Conservation (phyloP, 2,329 filamentous ascomycete species). For the Monosporascus sp. region DNA sequence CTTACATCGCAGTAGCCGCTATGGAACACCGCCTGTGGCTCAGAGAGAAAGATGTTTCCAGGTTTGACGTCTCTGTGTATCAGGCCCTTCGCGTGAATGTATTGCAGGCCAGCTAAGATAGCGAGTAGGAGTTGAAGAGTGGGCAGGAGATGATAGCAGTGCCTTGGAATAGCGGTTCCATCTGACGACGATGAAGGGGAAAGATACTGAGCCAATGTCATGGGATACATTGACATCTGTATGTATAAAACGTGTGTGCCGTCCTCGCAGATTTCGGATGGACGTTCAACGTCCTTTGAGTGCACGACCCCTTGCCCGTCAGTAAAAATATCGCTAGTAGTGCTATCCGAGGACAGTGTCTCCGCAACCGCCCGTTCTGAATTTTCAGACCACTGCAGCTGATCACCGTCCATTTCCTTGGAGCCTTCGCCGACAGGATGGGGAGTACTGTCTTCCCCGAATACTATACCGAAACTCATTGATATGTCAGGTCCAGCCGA, state of each 20-base stretch:
- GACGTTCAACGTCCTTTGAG: conserved; percentile 27
- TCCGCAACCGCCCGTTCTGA: conserved; percentile 24
- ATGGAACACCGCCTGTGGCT: conserved; percentile 26
- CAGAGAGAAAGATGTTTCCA: conserved; percentile 60
- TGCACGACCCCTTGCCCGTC: conserved; percentile 15
- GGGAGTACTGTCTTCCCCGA: conserved; percentile 17
- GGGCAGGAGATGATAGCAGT: conserved; percentile 59
- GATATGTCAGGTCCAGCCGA: background rate
- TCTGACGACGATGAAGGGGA: conserved; percentile 31
- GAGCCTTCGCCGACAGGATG: background rate
- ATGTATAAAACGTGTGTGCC: conserved; percentile 51
- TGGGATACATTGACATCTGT: conserved; percentile 64
- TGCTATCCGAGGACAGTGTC: conserved; percentile 8
- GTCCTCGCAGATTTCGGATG: conserved; percentile 17
- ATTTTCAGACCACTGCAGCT: conserved; percentile 29
- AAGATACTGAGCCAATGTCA: conserved; percentile 55
- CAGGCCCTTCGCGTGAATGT: conserved; percentile 55
- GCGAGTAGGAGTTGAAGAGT: conserved; percentile 51
- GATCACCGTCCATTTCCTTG: background rate
- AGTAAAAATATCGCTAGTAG: conserved; percentile 22
- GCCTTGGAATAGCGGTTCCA: conserved; percentile 20
- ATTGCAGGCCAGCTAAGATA: conserved; percentile 57
- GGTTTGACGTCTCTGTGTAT: conserved; percentile 64
- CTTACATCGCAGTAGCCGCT: conserved; percentile 23
- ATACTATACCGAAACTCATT: conserved; percentile 12